Evolutionary conservation across 495 filamentous ascomycete species (phyloP).

Genomic region (Penicillium crystallinum): DNA sequence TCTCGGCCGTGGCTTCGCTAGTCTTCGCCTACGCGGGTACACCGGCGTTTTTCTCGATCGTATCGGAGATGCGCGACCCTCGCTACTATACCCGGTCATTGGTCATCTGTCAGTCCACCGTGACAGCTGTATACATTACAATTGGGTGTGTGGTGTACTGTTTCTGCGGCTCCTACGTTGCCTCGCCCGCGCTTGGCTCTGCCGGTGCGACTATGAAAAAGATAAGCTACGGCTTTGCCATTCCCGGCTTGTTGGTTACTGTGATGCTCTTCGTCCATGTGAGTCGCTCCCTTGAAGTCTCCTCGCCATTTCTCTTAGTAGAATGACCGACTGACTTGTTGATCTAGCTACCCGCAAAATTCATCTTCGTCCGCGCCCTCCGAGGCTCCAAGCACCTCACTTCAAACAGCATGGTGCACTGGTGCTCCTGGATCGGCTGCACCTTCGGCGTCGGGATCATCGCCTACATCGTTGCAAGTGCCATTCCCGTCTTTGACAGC

Average conservation of each 20-base stretch:
- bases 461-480: constrained; percentile 64
- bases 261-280: constrained; percentile 30
- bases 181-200: constrained; percentile 64
- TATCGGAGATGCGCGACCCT: constrained; percentile 68
- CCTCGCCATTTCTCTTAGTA: neutral
- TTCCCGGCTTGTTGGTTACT: constrained; percentile 49
- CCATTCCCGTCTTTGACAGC: constrained; percentile 63
- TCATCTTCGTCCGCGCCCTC: constrained; percentile 57
- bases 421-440: constrained; percentile 54
- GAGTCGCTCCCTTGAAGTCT: neutral
- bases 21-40: constrained; percentile 60
- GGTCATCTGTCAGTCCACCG: constrained; percentile 33
- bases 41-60: constrained; percentile 65
- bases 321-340: constrained; percentile 36
- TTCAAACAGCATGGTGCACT: constrained; percentile 52
- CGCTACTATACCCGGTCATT: constrained; percentile 55
- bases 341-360: constrained; percentile 40
- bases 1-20: constrained; percentile 64
- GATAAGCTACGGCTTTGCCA: constrained; percentile 66
- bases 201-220: constrained; percentile 58
- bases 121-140: constrained; percentile 59
- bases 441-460: constrained; percentile 52
- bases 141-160: constrained; percentile 64
- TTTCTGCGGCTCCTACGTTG: constrained; percentile 62
- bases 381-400: constrained; percentile 49